These are phyloP conservation scores for Limonium bicolor DNA, from an alignment of 148 eudicot genomes.

Conservation along the genomic window DNA sequence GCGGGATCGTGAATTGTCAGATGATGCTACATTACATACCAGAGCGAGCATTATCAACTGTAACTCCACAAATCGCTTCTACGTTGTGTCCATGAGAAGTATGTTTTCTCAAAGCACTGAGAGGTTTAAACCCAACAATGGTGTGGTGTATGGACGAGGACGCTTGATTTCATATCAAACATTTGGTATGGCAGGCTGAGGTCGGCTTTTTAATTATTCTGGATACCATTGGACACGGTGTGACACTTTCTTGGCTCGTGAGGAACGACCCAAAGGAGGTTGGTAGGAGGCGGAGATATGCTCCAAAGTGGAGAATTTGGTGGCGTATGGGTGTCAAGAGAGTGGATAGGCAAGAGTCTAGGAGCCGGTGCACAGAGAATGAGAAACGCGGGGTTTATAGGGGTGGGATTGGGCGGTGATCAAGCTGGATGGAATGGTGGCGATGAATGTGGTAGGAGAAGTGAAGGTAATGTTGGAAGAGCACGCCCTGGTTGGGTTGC, in stretches of 20 bases:
- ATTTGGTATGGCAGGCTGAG: constrained; percentile 41
- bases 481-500: constrained; percentile 94
- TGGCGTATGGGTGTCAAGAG: constrained; percentile 52
- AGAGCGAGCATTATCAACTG: constrained; percentile 17
- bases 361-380: constrained; percentile 50
- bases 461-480: constrained; percentile 77
- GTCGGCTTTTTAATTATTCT: constrained; percentile 62
- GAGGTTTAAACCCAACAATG: constrained; percentile 37
- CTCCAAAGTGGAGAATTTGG: constrained; percentile 85
- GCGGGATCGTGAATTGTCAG: constrained; percentile 60
- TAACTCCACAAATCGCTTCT: no score
- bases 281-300: constrained; percentile 82
- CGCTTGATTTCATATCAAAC: constrained; percentile 49
- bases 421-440: no score
- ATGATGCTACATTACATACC: constrained; percentile 72
- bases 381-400: constrained; percentile 38
- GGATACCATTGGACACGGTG: constrained; percentile 89
- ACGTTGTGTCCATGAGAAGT: no score
- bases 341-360: constrained; percentile 64
- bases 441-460: constrained; percentile 43
- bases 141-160: constrained; percentile 72
- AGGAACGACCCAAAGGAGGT: constrained; percentile 64
- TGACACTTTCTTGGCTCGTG: constrained; percentile 63
- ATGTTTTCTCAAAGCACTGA: constrained; percentile 41
- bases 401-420: no score